A percentile compares a stretch with the other conserved stretches of the same genome.
Conservation (phyloP, 345 rosid genomes). For the Jatropha curcas region DNA sequence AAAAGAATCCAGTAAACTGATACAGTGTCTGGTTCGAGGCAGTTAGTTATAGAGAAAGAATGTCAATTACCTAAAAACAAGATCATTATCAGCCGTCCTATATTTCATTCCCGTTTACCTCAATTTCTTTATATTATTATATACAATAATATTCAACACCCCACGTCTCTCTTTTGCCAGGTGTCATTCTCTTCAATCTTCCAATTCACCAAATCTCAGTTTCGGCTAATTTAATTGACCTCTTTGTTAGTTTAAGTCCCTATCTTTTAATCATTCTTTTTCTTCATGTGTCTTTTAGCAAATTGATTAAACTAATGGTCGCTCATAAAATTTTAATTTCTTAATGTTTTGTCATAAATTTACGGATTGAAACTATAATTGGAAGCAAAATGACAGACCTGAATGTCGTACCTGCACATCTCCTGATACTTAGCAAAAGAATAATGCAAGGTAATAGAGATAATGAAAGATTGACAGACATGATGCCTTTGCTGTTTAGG, state of each 20-base stretch:
- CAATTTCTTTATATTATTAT: neutral
- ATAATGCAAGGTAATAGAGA: too few relatives aligned
- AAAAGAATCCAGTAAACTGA: slow-evolving; percentile 17
- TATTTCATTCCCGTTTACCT: neutral
- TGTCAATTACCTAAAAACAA: slow-evolving; percentile 8
- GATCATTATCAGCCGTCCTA: slow-evolving; percentile 17
- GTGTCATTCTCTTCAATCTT: slow-evolving; percentile 21
- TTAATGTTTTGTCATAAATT: too few relatives aligned
- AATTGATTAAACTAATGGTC: too few relatives aligned
- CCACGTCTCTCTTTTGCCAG: slow-evolving; percentile 32
- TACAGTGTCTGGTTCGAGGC: slow-evolving; percentile 21
- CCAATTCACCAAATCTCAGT: slow-evolving; percentile 19
- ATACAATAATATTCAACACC: neutral
- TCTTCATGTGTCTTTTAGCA: slow-evolving; percentile 18
- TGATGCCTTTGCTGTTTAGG: too few relatives aligned
- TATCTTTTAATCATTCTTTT: slow-evolving; percentile 3
- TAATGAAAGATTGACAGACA: too few relatives aligned
- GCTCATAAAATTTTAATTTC: too few relatives aligned
- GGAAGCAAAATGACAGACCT: too few relatives aligned
- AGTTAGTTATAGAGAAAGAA: slow-evolving; percentile 8
- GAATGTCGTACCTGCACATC: too few relatives aligned
- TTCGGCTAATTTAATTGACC: slow-evolving; percentile 6
- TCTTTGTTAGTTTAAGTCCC: neutral
- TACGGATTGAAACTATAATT: too few relatives aligned
- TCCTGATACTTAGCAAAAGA: too few relatives aligned